phyloP scores from a whole-genome alignment of 2,329 filamentous ascomycete genomes.

The Tetracladium maxilliforme region DNA sequence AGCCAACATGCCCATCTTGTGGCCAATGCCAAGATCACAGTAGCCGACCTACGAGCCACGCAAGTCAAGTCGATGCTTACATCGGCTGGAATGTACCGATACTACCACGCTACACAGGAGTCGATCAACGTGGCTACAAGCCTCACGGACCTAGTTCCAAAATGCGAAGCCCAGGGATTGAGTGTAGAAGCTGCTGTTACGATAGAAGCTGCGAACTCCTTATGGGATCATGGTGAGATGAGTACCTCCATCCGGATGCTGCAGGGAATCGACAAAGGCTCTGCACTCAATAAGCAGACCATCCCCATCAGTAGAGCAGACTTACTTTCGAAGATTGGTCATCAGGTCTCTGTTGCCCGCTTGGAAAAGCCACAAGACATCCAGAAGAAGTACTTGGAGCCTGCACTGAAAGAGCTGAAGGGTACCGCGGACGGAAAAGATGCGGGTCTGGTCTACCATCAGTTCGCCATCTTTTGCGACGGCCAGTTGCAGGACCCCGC shows the following conservation, averaged over 20 bases:
- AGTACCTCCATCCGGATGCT: slow-evolving; percentile 80
- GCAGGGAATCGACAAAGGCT: slow-evolving; percentile 51
- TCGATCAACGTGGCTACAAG: slow-evolving; percentile 75
- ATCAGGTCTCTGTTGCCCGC: slow-evolving; percentile 78
- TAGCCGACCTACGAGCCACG: slow-evolving; percentile 48
- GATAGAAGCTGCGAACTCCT: slow-evolving; percentile 72
- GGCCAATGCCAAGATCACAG: slow-evolving; percentile 42
- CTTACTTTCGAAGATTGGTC: slow-evolving; percentile 73
- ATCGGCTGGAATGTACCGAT: slow-evolving; percentile 61
- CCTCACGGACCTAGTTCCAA: slow-evolving; percentile 60
- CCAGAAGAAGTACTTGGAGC: slow-evolving; percentile 71
- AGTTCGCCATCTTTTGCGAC: slow-evolving; percentile 92
- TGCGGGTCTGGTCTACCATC: slow-evolving; percentile 80
- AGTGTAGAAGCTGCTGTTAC: slow-evolving; percentile 63
- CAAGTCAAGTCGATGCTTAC: slow-evolving; percentile 67
- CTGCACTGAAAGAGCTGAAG: slow-evolving; percentile 69
- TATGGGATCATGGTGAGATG: slow-evolving; percentile 92
- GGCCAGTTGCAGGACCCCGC: slow-evolving; percentile 82
- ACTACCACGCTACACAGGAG: slow-evolving; percentile 72
- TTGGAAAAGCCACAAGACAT: slow-evolving; percentile 86
- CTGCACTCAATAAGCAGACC: slow-evolving; percentile 50
- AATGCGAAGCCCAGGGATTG: slow-evolving; percentile 57
- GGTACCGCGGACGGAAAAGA: slow-evolving; percentile 52
- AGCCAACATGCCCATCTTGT: slow-evolving; percentile 54
- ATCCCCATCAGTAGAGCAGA: slow-evolving; percentile 62